Percentiles rank a stretch among this genome's conserved stretches.
Evolutionary conservation across 2,329 filamentous ascomycete genomes (phyloP).

Genomic region (Hymenoscyphus albidus): DNA sequence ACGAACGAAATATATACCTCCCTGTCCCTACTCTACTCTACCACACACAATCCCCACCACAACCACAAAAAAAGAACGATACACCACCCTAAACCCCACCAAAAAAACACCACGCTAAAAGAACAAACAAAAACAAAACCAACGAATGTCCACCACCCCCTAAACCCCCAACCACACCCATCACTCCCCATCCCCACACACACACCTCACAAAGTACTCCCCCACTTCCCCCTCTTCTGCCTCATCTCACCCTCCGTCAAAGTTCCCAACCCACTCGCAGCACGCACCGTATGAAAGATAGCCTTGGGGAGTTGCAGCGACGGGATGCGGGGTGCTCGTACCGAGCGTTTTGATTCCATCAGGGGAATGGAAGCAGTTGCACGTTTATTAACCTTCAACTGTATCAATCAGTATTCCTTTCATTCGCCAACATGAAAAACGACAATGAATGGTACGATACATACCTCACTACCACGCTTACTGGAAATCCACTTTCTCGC

Average conservation of each 20-base stretch:
- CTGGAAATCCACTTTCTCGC: slow-evolving; percentile 12
- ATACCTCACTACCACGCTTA: slow-evolving; percentile 5
- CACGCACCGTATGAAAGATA: slow-evolving; percentile 21
- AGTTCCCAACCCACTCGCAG: slow-evolving; percentile 17
- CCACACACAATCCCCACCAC: no score
- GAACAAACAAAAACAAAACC: no score
- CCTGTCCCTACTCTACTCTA: no score
- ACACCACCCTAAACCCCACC: no score
- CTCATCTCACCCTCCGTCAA: not conserved
- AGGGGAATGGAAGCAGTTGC: not conserved
- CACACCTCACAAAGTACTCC: not conserved
- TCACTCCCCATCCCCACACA: no score
- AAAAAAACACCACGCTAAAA: no score
- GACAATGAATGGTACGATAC: not conserved
- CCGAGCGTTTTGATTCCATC: slow-evolving; percentile 8
- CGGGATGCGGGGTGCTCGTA: slow-evolving; percentile 18
- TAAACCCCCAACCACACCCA: no score
- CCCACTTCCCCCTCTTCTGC: slow-evolving; percentile 4
- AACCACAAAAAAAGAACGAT: no score
- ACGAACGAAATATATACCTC: no score
- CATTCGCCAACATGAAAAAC: not conserved
- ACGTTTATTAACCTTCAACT: slow-evolving; percentile 2
- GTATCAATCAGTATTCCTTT: not conserved
- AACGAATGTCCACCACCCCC: no score
- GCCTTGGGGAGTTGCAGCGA: slow-evolving; percentile 23